A percentile compares a stretch with the other conserved stretches of the same genome.
Conservation (phyloP, 352 stramenopile genomes). For the Phytophthora hibernalis region DNA sequence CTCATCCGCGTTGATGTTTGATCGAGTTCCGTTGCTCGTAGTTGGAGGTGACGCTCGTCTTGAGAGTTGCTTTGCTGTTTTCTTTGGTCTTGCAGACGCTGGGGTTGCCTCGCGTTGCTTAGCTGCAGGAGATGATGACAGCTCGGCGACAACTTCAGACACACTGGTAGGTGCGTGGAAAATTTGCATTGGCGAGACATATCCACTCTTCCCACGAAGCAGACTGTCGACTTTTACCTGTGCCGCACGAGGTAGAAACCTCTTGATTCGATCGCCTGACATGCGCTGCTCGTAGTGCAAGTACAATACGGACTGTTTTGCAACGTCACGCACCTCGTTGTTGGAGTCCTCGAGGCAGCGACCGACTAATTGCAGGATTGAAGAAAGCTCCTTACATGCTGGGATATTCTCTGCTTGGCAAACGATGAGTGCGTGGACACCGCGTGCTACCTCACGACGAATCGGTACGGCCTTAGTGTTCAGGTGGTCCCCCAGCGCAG, state of each 20-base stretch:
- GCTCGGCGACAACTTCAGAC: neutral
- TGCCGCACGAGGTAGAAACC: constrained; percentile 48
- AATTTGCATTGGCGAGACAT: constrained; percentile 16
- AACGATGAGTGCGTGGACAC: constrained; percentile 59
- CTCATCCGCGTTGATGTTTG: constrained; percentile 45
- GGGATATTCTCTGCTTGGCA: constrained; percentile 43
- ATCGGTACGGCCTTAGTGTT: constrained; percentile 59
- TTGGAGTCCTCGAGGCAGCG: constrained; percentile 78
- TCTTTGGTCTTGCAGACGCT: constrained; percentile 9
- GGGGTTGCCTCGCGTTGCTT: constrained; percentile 16
- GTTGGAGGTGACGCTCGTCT: constrained; percentile 18
- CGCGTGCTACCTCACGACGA: constrained; percentile 65
- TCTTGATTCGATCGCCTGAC: constrained; percentile 59
- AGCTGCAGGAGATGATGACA: neutral
- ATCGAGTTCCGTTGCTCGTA: constrained; percentile 31
- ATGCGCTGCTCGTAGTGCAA: constrained; percentile 50
- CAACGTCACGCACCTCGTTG: constrained; percentile 76
- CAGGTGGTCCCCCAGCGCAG: constrained; percentile 48
- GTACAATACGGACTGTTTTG: constrained; percentile 70
- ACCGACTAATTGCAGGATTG: constrained; percentile 56
- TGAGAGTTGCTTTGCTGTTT: constrained; percentile 17
- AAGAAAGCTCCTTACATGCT: constrained; percentile 47
- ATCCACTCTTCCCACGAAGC: constrained; percentile 36
- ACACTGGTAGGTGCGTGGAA: constrained; percentile 6
- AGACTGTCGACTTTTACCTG: constrained; percentile 63